These are phyloP conservation scores for Chiua sp. DNA, from an alignment of 1,284 basidiomycete species.

Conservation along the genomic window DNA sequence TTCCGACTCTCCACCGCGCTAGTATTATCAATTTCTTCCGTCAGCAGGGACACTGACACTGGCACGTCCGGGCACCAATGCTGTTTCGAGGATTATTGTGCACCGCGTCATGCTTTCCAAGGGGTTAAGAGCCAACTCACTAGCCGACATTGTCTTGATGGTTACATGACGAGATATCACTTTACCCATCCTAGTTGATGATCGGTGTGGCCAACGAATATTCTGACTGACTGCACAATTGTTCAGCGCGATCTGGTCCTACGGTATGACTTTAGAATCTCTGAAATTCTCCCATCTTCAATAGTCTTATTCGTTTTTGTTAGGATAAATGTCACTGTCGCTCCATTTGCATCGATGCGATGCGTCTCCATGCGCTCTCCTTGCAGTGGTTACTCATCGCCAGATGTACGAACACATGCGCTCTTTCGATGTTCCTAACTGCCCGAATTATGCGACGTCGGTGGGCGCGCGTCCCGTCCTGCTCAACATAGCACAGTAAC, in stretches of 20 bases:
- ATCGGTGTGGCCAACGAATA: too few species aligned
- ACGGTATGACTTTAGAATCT: background rate
- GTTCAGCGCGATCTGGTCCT: background rate
- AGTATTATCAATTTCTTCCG: too few species aligned
- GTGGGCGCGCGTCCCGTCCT: background rate
- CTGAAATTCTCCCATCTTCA: too few species aligned
- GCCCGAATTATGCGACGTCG: background rate
- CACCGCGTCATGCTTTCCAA: background rate
- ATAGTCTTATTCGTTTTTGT: background rate
- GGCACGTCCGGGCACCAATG: too few species aligned
- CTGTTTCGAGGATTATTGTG: background rate
- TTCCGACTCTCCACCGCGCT: too few species aligned
- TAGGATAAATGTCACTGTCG: background rate
- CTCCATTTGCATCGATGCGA: background rate
- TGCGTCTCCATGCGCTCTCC: too few species aligned
- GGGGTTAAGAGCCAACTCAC: background rate
- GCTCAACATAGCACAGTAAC: background rate
- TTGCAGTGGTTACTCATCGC: background rate
- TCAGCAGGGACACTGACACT: too few species aligned
- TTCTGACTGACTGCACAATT: too few species aligned
- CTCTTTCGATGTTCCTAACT: background rate
- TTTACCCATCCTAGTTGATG: too few species aligned
- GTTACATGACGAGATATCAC: background rate
- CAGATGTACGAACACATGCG: background rate
- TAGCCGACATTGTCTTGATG: background rate